Evolutionary conservation across 495 filamentous ascomycete genomes (phyloP).

Genomic region (Tuber umbilicatum): DNA sequence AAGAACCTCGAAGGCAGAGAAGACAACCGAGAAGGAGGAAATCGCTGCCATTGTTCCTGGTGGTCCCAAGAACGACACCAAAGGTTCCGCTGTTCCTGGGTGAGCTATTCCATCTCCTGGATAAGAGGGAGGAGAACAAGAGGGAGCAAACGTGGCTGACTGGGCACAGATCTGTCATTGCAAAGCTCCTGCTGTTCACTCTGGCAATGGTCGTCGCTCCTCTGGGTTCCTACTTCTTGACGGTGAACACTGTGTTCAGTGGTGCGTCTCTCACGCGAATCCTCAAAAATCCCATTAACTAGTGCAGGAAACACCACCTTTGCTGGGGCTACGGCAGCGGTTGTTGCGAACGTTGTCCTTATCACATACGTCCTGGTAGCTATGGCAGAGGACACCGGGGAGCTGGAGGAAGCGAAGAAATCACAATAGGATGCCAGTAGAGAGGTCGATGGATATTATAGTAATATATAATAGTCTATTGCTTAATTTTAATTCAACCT

Average conservation of each 20-base stretch:
- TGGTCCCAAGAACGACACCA: conserved; percentile 31
- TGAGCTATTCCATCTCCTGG: conserved; percentile 45
- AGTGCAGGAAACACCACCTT: conserved; percentile 74
- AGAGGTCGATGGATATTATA: not conserved
- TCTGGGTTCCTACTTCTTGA: conserved; percentile 79
- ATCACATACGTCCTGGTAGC: conserved; percentile 88
- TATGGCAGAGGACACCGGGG: conserved; percentile 74
- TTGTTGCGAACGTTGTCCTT: conserved; percentile 85
- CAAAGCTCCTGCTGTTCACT: conserved; percentile 83
- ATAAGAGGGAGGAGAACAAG: not conserved
- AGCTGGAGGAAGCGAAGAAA: conserved; percentile 56
- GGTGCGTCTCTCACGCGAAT: conserved; percentile 51
- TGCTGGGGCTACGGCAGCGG: conserved; percentile 73
- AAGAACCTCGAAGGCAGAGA: conserved; percentile 52
- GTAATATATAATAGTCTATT: not conserved
- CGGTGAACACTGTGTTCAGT: conserved; percentile 65
- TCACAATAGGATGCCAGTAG: conserved; percentile 18
- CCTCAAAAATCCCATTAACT: conserved; percentile 17
- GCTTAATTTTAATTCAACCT: not conserved
- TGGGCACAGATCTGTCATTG: conserved; percentile 65
- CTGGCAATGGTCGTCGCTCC: conserved; percentile 81
- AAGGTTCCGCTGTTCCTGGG: conserved; percentile 65
- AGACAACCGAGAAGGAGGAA: conserved; percentile 53
- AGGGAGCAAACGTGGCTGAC: conserved; percentile 25
- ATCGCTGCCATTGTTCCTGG: not conserved